Base-by-base conservation (phyloP, 2,329 filamentous ascomycete genomes). In the Didymosphaeria variabile region DNA sequence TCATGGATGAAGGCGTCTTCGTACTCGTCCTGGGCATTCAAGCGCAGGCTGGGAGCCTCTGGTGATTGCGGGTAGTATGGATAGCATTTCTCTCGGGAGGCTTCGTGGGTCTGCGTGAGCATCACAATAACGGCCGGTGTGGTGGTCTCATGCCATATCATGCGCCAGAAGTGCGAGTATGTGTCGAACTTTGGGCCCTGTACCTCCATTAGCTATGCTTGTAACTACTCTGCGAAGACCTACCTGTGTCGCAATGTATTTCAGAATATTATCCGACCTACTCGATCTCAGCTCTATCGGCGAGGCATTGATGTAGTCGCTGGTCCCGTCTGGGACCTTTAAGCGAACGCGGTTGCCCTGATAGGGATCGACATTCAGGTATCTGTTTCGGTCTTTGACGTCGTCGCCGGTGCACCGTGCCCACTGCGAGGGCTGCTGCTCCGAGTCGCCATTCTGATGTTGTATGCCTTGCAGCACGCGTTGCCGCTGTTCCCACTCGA, bases 361-460 rank as follows among this genome's bases (percentile, higher is more conserved):
- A 88, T 92, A 99, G 0, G 94, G 93, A 74, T 94, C 90, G 65
- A 99, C 92, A 74, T 98, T 97, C 57, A 84, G 78, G 79, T 98
- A 99, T 58, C 95, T 89, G 78, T 98, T 96, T 67, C 94, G 86
- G 38, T 80, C 77, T 61, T 83, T 83, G 64, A 87, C 81, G 51
- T 87, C 84, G 9, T 86, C 81, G 26, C 84, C 83, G 31, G 79
- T 80, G 53, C 90, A 84, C 57, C 89, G 83, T 3, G 87, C 84
- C 83, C 84, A 91, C 64, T 82, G 82, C 55, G 86, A 85, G 13
- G 79, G 75, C 23, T 83, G 75, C 23, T 83, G 79, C 52, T 84
- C 81, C 47, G 81, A 7, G 73, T 73, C 66, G 80, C 36, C 49
- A 4, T 62, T 52, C 19, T 70, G 64, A 5, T 61, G 53, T 19